Base-by-base conservation (phyloP, 306 rosid genomes). In the Betula pendula region DNA sequence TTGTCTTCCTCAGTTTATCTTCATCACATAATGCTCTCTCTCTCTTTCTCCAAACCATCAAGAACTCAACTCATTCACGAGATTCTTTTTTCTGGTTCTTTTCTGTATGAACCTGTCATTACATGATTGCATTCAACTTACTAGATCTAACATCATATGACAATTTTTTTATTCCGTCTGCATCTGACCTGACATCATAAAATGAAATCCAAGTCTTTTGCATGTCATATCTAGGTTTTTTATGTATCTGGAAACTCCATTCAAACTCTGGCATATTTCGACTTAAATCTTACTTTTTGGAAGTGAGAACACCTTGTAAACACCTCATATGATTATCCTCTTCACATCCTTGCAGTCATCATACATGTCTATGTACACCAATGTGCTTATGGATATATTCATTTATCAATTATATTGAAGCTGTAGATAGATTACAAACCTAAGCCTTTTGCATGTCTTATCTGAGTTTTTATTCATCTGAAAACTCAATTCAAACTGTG, bases 261-360 rank as follows among this genome's bases (percentile, higher is more conserved):
- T 58, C 66, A 58, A 58, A 24, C 35, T 25, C 2, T 24, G 66
- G 45, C 66, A 58, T 25, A 25, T 29, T 59, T 59, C 8, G 10
- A 27, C 6, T 59, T 13, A 19, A 12, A 27, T 59, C 19, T 27
- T 8, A 59, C 67, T 11, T 1, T 27, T 27, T 31, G 8, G 14
- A 27, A 29, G 12, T 0, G 40, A 31, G 33, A 25, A 20, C 40
- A 14, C 9, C 3, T 50, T 50, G 55, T 6, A 27, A 29, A 29
- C 68, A 60, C 40, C 68, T 60, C 42, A 60, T 15, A n/a, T 6
- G n/a, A 13, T 60, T 29, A 60, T 60, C 68, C 68, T 14, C 68
- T 60, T 60, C 42, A 60, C 33, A 60, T 16, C 40, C 35, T 24
- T 56, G 35, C 65, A 12, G 24, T 56, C 20, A 5, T 25, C n/a